Conservation (phyloP, 345 rosid genomes). For the Citrus mangshanensis region DNA sequence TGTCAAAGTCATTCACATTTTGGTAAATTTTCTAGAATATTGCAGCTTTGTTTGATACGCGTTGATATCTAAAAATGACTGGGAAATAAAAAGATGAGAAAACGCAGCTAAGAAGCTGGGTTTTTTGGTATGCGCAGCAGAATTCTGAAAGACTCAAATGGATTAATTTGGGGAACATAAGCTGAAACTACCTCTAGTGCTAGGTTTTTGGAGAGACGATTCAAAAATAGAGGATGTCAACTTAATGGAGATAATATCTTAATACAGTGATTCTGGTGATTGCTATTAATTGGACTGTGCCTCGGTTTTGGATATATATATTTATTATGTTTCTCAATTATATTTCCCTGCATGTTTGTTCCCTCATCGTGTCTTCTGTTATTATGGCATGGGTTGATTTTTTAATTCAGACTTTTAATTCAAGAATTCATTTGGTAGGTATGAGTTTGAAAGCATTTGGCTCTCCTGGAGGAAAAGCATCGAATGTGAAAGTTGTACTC, state of each 20-base stretch:
- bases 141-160: neutral
- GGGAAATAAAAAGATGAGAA: neutral
- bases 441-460: conserved; percentile 44
- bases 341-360: neutral
- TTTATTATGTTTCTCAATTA: neutral
- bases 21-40: neutral
- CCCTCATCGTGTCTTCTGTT: neutral
- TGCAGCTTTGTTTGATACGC: neutral
- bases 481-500: conserved; percentile 75
- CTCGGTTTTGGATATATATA: neutral
- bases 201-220: neutral
- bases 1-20: neutral
- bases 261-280: neutral
- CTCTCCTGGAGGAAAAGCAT: conserved; percentile 61
- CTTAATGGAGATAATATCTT: conserved; percentile 6
- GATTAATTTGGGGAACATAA: neutral
- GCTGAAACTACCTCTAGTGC: neutral
- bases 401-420: neutral
- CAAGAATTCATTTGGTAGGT: conserved; percentile 28
- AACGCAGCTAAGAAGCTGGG: neutral
- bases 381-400: neutral
- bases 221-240: neutral
- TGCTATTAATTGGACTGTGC: neutral
- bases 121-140: neutral
- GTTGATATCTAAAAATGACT: neutral